Percentiles rank a stretch among this genome's conserved stretches.
These are phyloP conservation scores for Sambucus nigra DNA, from an alignment of 129 eudicot species.

Conservation along the genomic window DNA sequence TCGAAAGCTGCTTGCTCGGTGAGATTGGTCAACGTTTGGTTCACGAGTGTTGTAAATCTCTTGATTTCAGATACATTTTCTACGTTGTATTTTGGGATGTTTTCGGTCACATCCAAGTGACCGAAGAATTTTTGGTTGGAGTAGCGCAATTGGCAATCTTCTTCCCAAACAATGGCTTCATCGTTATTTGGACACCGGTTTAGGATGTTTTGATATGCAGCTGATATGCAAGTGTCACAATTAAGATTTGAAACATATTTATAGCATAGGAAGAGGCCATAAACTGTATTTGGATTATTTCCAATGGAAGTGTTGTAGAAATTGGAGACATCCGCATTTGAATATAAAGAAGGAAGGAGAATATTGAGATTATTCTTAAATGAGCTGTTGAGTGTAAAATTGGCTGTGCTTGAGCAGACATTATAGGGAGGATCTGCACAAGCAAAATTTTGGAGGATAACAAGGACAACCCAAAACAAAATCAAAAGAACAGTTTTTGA, in stretches of 20 bases:
- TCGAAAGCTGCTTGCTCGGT: slow-evolving; percentile 4
- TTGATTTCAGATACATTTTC: background rate
- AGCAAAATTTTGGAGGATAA: background rate
- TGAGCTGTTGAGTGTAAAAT: background rate
- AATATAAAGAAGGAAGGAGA: background rate
- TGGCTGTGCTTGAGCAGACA: background rate
- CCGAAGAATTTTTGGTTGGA: slow-evolving; percentile 1
- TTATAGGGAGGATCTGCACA: background rate
- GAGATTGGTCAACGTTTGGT: slow-evolving; percentile 4
- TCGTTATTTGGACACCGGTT: background rate
- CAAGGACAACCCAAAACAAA: background rate
- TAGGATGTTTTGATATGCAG: slow-evolving; percentile 1
- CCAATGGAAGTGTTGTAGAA: slow-evolving; percentile 8
- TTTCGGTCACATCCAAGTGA: background rate
- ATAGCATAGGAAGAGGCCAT: slow-evolving; percentile 20
- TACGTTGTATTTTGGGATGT: background rate
- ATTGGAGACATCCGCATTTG: background rate
- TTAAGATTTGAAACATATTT: background rate
- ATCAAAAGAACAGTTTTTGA: background rate
- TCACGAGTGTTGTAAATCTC: background rate
- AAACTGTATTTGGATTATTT: slow-evolving; percentile 2
- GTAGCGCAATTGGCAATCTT: slow-evolving; percentile 6
- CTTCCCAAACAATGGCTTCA: slow-evolving; percentile 6
- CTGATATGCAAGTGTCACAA: background rate
- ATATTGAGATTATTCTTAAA: slow-evolving; percentile 5